Base-by-base conservation (phyloP, 495 filamentous ascomycete genomes). In the Aspergillus heteromorphus region DNA sequence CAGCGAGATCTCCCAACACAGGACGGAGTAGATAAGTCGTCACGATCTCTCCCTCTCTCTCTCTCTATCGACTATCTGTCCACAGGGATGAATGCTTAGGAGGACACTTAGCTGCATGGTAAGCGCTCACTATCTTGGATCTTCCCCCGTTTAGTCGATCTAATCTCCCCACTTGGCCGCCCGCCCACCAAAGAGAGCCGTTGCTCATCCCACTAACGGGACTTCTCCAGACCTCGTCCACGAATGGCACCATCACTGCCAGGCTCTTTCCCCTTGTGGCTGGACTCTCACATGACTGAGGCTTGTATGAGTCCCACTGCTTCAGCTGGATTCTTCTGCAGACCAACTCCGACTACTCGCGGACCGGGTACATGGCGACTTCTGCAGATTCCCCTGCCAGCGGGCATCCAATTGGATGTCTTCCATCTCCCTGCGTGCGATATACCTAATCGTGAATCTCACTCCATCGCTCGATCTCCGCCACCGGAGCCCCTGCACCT, bases 221-320 rank as follows among this genome's bases (percentile, higher is more conserved):
- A 47, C 14, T 47, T 47, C 43, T 23, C 43, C 43, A 27, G 11
- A 16, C 23, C 43, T 23, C 43, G 27, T 23, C n/a, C 21, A 47
- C 19, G 20, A 47, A 47, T 16, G 43, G 21, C 43, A 47, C 43
- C 19, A 16, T 38, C 10, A 4, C n/a, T 13, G 34, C 10, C 34
- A 29, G 43, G 21, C 9, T 38, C 34, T 38, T 13, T 38, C 21
- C 43, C 43, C 21, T 20, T 16, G 40, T 47, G 21, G 43, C 43
- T 47, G 43, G 43, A 17, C 14, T 27, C 43, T 47, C 43, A 47
- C 43, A 47, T 47, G 43, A 47, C 43, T 47, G 43, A 27, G 43
- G 43, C 43, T 47, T 47, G 43, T 27, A 47, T 47, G 18, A 25
- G 49, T 51, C 49, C 49, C 49, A 42, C 49, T 51, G 23, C 21